These are phyloP conservation scores for Clavulina sp. DNA, from an alignment of 768 basidiomycete genomes.

Conservation along the genomic window DNA sequence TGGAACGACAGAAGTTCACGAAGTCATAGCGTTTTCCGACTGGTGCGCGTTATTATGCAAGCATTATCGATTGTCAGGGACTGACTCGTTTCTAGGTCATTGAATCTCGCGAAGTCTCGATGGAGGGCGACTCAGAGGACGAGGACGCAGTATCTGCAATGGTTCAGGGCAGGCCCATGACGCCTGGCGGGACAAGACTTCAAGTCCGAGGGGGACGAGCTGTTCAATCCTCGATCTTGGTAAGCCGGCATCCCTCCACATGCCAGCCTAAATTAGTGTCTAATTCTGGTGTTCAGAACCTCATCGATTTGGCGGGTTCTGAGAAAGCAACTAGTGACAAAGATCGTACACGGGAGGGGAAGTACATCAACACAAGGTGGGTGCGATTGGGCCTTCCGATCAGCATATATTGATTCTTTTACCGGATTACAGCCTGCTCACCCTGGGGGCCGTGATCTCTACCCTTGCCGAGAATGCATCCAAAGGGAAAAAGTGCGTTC, in stretches of 20 bases:
- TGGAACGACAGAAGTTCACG: constrained; percentile 95
- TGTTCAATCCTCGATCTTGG: constrained; percentile 61
- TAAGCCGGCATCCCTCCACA: constrained; percentile 16
- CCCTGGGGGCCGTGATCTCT: constrained; percentile 80
- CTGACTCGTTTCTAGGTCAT: constrained; percentile 24
- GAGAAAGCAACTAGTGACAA: constrained; percentile 94
- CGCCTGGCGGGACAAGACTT: constrained; percentile 43
- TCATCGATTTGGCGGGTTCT: constrained; percentile 92
- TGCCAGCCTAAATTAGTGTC: neutral
- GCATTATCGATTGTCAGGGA: neutral
- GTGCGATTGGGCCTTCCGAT: constrained; percentile 2
- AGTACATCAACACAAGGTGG: constrained; percentile 67
- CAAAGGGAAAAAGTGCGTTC: constrained; percentile 46
- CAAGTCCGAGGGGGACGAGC: constrained; percentile 67
- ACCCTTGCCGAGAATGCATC: constrained; percentile 78
- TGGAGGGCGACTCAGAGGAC: too few relatives aligned
- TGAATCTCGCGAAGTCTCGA: constrained; percentile 65
- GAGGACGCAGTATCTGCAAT: neutral
- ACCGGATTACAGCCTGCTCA: constrained; percentile 47
- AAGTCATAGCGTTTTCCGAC: constrained; percentile 84
- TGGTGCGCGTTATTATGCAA: constrained; percentile 30
- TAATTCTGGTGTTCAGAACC: constrained; percentile 33
- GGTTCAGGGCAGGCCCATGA: constrained; percentile 20
- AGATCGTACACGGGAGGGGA: constrained; percentile 88
- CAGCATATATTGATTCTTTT: neutral